Percentiles rank a stretch among this genome's conserved stretches.
phyloP scores from a whole-genome alignment of 805 yeast genomes.

The Cyberlindnera lachancei region DNA sequence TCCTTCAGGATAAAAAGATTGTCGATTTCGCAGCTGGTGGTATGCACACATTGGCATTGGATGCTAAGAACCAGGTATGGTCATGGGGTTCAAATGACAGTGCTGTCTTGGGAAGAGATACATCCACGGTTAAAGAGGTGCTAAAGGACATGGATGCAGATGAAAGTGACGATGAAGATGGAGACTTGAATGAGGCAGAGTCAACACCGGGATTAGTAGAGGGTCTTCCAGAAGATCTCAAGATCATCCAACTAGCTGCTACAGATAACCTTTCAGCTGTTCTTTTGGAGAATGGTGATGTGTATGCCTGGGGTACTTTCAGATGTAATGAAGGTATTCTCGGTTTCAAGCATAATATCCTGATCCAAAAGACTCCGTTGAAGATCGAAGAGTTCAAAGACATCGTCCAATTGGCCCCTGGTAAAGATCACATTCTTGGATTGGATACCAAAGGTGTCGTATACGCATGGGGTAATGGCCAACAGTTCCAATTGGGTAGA shows the following conservation, averaged over 20 bases:
- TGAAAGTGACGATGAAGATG: constrained; percentile 54
- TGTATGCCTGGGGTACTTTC: constrained; percentile 97
- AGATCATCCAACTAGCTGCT: constrained; percentile 78
- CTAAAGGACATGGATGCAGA: constrained; percentile 60
- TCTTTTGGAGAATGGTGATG: constrained; percentile 72
- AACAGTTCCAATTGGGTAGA: constrained; percentile 87
- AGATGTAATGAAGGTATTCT: constrained; percentile 87
- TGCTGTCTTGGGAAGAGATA: constrained; percentile 84
- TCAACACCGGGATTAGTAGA: constrained; percentile 82
- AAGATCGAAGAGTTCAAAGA: constrained; percentile 54
- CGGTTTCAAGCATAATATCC: constrained; percentile 64
- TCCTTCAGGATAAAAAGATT: constrained; percentile 59
- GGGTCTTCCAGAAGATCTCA: constrained; percentile 48
- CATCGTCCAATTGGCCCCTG: constrained; percentile 78
- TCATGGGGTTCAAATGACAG: constrained; percentile 98
- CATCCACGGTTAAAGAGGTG: constrained; percentile 55
- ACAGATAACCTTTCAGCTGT: constrained; percentile 88
- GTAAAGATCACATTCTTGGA: constrained; percentile 88
- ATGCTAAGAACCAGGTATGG: constrained; percentile 74
- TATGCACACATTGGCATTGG: constrained; percentile 85
- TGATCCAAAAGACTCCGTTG: constrained; percentile 60
- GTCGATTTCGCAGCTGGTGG: constrained; percentile 94
- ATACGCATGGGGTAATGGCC: constrained; percentile 97
- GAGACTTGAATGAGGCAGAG: constrained; percentile 81
- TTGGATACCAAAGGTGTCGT: constrained; percentile 80